Evolutionary conservation across 305 asterid species (phyloP), one percentile per base, ranked within the genome.

Genomic region (Solanum hybrid): DNA sequence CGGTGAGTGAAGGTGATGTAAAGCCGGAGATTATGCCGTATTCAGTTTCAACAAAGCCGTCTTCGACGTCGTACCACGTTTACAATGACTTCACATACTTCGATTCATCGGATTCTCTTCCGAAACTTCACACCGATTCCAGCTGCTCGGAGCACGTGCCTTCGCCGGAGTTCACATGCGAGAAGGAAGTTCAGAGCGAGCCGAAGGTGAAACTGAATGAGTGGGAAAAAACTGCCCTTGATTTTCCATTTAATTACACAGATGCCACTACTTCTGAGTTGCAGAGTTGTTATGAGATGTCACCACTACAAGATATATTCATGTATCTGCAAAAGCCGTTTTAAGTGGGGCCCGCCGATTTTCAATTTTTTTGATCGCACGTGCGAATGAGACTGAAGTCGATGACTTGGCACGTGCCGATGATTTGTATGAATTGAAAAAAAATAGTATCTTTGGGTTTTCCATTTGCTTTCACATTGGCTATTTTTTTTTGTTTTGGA

Each of bases 121-220:
- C 94, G 4, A 94, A 92, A 91, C 69, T 91, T 93, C 93, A 94
- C 75, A 90, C 96, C 2, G 95, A 95, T 89, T 95, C 98, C 22
- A 95, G 96, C 66, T 93, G 96, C 90, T 94, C 98, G 1, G 98
- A 91, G 92, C 95, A 94, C 6, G 94, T 71, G 27, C 78, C 89
- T 7, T 94, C 96, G 26, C 90, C 95, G 0, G 98, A 93, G 89
- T 88, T 93, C 6, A 77, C 85, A 56, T 89, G 79, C 38, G 91
- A 94, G 69, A 94, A 91, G 92, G 97, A 95, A 92, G 95, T 93
- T 29, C 89, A 87, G 42, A 91, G 92, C 20, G 90, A 86, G 7
- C 77, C 91, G 14, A 86, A 56, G 24, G 64, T 89, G 88, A 87
- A 73, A 36, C 82, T 89, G 88, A 81, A 10, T 8, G 88, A 89